A percentile compares a stretch with the other conserved stretches of the same genome.
Conservation (phyloP, 2,329 filamentous ascomycete genomes). For the Trichoderma koningii region DNA sequence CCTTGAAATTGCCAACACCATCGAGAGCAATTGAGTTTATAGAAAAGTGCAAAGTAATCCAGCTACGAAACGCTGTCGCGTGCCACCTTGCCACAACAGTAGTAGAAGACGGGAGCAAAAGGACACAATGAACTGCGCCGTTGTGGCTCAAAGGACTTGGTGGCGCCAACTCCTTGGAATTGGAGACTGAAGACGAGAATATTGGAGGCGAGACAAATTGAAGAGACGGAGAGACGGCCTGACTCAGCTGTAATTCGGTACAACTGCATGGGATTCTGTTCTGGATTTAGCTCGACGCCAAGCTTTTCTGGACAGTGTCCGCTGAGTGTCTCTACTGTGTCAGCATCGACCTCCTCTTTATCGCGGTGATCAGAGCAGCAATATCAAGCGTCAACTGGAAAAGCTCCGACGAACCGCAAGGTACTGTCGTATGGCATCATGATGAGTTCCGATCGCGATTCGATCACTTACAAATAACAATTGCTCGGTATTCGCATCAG, state of each 20-base stretch:
- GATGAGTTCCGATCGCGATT: neutral
- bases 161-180: neutral
- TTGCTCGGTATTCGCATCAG: no score
- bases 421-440: no score
- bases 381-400: neutral
- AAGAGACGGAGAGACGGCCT: neutral
- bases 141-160: neutral
- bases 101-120: no score
- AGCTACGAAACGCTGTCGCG: no score
- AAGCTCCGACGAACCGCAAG: no score
- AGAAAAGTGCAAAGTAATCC: no score
- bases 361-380: neutral
- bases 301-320: constrained; percentile 26
- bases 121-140: no score
- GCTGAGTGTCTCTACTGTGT: neutral
- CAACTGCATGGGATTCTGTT: neutral
- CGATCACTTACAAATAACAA: neutral
- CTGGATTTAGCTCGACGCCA: constrained; percentile 19
- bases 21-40: no score
- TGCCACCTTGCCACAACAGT: no score
- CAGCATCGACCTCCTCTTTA: neutral
- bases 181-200: neutral
- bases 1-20: no score
- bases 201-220: neutral
- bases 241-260: neutral